These are phyloP conservation scores for Malbranchea cinnamomea DNA, from an alignment of 2,329 filamentous ascomycete species.

Conservation along the genomic window DNA sequence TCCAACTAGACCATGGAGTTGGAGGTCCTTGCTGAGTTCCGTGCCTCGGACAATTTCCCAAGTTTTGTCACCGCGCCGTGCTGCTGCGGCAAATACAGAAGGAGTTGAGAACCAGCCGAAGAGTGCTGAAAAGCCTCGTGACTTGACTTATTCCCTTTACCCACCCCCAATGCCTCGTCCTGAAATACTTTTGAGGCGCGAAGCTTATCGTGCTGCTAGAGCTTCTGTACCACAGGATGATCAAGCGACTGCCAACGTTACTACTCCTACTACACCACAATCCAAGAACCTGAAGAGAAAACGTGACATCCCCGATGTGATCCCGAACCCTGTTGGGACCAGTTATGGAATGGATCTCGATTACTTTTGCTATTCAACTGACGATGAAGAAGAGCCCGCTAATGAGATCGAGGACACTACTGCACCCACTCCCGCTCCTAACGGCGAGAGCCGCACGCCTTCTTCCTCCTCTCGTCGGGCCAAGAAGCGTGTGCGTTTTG, in stretches of 20 bases:
- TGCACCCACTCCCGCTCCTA: not conserved
- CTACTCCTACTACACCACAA: slow-evolving; percentile 1
- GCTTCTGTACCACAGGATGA: slow-evolving; percentile 5
- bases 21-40: slow-evolving; percentile 18
- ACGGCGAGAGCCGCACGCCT: not conserved
- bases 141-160: slow-evolving; percentile 17
- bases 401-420: slow-evolving; percentile 5
- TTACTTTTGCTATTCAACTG: slow-evolving; percentile 23
- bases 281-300: slow-evolving; percentile 18
- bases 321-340: slow-evolving; percentile 26
- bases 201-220: slow-evolving; percentile 12
- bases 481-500: slow-evolving; percentile 21
- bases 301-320: slow-evolving; percentile 24
- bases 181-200: slow-evolving; percentile 2
- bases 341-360: slow-evolving; percentile 28
- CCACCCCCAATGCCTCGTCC: slow-evolving; percentile 14
- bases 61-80: slow-evolving; percentile 11
- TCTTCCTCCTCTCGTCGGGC: slow-evolving; percentile 8
- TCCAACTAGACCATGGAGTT: slow-evolving; percentile 15
- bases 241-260: not conserved
- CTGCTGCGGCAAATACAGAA: slow-evolving; percentile 6
- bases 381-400: slow-evolving; percentile 17
- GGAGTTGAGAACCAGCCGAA: slow-evolving; percentile 1
- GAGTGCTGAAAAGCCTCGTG: slow-evolving; percentile 9
- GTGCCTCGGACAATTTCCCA: slow-evolving; percentile 18